A percentile compares a stretch with the other conserved stretches of the same genome.
These are phyloP conservation scores for Globisporangium abappressorium DNA, from an alignment of 352 stramenopile species.

Conservation along the genomic window DNA sequence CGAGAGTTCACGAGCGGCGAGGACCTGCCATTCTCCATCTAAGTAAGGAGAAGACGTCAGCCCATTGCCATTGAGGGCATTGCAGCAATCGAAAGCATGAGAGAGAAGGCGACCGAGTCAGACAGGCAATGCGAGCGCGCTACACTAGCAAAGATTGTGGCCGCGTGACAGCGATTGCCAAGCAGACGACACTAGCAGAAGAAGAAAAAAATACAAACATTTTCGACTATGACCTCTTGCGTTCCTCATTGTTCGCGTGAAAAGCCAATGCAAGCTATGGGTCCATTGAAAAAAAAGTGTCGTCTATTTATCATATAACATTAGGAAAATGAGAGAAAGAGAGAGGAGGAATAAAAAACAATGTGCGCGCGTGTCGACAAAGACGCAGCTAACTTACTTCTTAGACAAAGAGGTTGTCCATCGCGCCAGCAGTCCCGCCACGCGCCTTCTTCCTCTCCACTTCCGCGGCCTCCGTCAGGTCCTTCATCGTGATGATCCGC, in stretches of 20 bases:
- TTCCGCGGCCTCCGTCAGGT: slow-evolving; percentile 68
- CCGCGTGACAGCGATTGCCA: not conserved
- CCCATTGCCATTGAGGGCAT: not conserved
- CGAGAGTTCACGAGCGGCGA: slow-evolving; percentile 92
- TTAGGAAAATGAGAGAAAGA: not conserved
- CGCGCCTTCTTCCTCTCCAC: slow-evolving; percentile 72
- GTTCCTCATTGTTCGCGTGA: not conserved
- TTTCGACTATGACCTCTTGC: not conserved
- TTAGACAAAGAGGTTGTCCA: slow-evolving; percentile 84
- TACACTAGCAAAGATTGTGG: not conserved
- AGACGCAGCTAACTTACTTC: slow-evolving; percentile 15
- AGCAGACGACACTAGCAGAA: not conserved
- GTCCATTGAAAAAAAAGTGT: slow-evolving; percentile 4
- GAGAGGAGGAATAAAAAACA: not conserved
- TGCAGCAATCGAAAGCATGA: not conserved
- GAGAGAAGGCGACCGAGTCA: not conserved
- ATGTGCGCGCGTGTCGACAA: not conserved
- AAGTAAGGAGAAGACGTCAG: slow-evolving; percentile 18
- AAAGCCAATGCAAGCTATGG: not conserved
- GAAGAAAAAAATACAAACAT: not conserved
- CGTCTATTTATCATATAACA: slow-evolving; percentile 8
- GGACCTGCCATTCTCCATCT: slow-evolving; percentile 88
- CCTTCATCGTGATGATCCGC: slow-evolving; percentile 78
- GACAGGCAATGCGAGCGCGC: not conserved
- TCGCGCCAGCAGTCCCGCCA: slow-evolving; percentile 45